Evolutionary conservation across 129 eudicot genomes (phyloP).

Genomic region (Ambrosia trifida): DNA sequence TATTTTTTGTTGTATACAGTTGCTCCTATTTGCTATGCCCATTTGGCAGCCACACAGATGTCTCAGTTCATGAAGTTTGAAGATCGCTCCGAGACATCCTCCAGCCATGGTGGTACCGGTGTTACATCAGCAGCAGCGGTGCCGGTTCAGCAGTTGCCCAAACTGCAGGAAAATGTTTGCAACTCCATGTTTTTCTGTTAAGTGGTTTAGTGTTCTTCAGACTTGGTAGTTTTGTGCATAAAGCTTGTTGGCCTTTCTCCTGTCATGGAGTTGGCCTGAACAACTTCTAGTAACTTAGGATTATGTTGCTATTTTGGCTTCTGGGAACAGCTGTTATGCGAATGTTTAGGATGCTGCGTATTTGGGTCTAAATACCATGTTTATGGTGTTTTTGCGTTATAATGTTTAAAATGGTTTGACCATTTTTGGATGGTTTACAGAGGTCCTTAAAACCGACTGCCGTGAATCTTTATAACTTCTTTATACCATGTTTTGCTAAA

Average conservation of each 20-base stretch:
- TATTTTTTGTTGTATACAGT: conserved; percentile 32
- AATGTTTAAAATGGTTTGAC: neutral
- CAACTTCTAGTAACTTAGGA: conserved; percentile 11
- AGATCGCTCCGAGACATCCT: conserved; percentile 58
- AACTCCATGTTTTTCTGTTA: conserved; percentile 84
- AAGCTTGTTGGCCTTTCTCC: conserved; percentile 2
- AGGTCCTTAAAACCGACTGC: neutral
- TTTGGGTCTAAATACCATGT: neutral
- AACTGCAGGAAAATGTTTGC: conserved; percentile 42
- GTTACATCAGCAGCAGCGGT: conserved; percentile 53
- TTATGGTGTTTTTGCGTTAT: neutral
- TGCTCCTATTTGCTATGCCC: conserved; percentile 79
- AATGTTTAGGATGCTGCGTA: conserved; percentile 13
- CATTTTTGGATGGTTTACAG: neutral
- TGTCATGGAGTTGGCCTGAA: conserved; percentile 13
- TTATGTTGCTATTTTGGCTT: conserved; percentile 2
- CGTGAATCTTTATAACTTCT: no score
- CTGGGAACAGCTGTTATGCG: neutral
- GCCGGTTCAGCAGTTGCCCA: conserved; percentile 62
- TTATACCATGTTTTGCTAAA: no score
- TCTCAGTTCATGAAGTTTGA: conserved; percentile 77
- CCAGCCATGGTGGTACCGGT: conserved; percentile 61
- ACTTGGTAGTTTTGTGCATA: conserved; percentile 20
- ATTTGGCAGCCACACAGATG: conserved; percentile 74
- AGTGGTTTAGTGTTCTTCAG: neutral